These are phyloP conservation scores for Aspergillus cristatus DNA, from an alignment of 495 filamentous ascomycete genomes.

Conservation along the genomic window DNA sequence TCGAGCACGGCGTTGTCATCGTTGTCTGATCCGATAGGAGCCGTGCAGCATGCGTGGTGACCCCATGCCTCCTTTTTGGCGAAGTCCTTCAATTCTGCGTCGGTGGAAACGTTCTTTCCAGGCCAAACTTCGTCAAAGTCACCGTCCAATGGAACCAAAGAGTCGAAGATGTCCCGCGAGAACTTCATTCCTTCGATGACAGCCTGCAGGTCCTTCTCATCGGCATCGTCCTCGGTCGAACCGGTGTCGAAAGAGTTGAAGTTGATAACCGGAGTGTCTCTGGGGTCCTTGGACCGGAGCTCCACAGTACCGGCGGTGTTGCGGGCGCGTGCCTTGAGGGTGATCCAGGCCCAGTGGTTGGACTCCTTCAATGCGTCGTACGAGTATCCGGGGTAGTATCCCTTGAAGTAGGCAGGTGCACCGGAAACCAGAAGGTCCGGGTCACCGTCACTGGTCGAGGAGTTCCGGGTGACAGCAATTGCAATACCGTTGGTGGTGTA, in stretches of 20 bases:
- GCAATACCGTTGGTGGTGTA: slow-evolving; percentile 43
- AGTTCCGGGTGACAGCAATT: slow-evolving; percentile 34
- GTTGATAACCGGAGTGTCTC: slow-evolving; percentile 45
- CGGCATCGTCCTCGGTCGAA: slow-evolving; percentile 19
- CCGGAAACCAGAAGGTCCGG: slow-evolving; percentile 44
- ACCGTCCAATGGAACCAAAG: slow-evolving; percentile 22
- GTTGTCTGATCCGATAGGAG: slow-evolving; percentile 44
- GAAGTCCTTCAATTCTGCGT: slow-evolving; percentile 35
- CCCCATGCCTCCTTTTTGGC: slow-evolving; percentile 47
- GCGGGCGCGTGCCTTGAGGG: slow-evolving; percentile 41
- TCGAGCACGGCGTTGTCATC: slow-evolving; percentile 52
- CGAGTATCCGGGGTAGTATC: slow-evolving; percentile 27
- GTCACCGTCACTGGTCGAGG: slow-evolving; percentile 26
- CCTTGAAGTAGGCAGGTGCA: slow-evolving; percentile 39
- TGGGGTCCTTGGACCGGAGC: slow-evolving; percentile 39
- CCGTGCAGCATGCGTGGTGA: slow-evolving; percentile 51
- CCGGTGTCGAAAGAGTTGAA: slow-evolving; percentile 45
- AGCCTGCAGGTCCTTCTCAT: slow-evolving; percentile 38
- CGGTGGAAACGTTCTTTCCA: slow-evolving; percentile 26
- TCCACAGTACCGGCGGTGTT: slow-evolving; percentile 43
- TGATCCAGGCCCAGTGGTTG: slow-evolving; percentile 36
- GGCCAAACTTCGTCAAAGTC: slow-evolving; percentile 41
- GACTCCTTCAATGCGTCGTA: slow-evolving; percentile 17
- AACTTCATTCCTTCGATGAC: slow-evolving; percentile 39
- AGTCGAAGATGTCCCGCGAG: slow-evolving; percentile 29